phyloP scores from a whole-genome alignment of 2,329 filamentous ascomycete genomes.

The Monilinia laxa region DNA sequence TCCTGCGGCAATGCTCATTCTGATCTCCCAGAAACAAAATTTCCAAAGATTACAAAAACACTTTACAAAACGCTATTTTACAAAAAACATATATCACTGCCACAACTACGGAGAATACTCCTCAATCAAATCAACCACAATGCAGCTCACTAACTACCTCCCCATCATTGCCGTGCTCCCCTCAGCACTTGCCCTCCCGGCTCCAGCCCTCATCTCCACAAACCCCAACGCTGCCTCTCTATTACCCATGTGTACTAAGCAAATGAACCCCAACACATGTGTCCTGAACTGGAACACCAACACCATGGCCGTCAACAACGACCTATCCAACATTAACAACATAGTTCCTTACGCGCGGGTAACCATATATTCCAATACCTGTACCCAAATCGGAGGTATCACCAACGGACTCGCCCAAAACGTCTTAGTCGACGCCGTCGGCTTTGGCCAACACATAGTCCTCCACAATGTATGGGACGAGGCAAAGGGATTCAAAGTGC shows the following conservation, averaged over 20 bases:
- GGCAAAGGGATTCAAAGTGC: neutral
- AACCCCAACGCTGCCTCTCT: neutral
- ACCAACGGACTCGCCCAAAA: neutral
- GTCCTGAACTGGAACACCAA: slow-evolving; percentile 17
- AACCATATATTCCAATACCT: slow-evolving; percentile 4
- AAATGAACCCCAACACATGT: slow-evolving; percentile 7
- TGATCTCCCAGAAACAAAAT: neutral
- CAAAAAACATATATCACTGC: neutral
- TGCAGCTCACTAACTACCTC: slow-evolving; percentile 19
- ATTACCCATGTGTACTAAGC: neutral
- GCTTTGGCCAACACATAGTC: neutral
- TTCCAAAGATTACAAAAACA: neutral
- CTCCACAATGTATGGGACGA: slow-evolving; percentile 1
- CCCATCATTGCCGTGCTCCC: slow-evolving; percentile 4
- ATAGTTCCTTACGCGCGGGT: slow-evolving; percentile 6
- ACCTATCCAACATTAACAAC: slow-evolving; percentile 14
- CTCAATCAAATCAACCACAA: neutral
- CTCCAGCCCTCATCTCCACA: neutral
- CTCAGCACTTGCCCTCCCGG: neutral
- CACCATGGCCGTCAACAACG: slow-evolving; percentile 20
- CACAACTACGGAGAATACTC: neutral
- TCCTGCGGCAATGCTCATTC: neutral
- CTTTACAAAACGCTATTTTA: neutral
- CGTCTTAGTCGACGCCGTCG: neutral
- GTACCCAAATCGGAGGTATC: neutral